phyloP scores from a whole-genome alignment of 2,329 filamentous ascomycete genomes.

The Diaporthe humulicola region DNA sequence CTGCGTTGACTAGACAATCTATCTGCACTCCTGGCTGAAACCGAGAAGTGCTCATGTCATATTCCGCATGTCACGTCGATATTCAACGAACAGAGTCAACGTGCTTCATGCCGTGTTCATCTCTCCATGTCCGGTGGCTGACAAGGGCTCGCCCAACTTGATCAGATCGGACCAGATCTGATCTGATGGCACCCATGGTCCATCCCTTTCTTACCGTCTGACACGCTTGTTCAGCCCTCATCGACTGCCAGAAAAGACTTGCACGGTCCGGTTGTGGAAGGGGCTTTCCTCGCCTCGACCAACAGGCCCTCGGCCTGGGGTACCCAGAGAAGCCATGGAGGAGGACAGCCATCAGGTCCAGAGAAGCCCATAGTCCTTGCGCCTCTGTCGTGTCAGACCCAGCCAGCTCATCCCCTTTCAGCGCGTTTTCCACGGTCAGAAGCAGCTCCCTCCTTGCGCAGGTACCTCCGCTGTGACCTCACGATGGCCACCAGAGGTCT shows the following conservation, averaged over 20 bases:
- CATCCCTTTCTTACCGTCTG: slow-evolving; percentile 6
- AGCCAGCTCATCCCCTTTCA: background rate
- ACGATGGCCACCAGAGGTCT: slow-evolving; percentile 15
- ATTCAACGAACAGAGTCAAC: background rate
- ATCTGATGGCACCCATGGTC: background rate
- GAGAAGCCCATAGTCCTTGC: background rate
- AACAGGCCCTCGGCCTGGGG: background rate
- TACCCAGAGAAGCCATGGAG: background rate
- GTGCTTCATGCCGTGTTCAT: background rate
- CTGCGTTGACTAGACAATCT: background rate
- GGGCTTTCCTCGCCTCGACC: background rate
- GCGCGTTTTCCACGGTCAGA: background rate
- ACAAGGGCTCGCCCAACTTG: slow-evolving; percentile 9
- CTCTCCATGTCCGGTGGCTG: slow-evolving; percentile 10
- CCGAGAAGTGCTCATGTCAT: slow-evolving; percentile 20
- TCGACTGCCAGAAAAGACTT: background rate
- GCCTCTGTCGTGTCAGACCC: background rate
- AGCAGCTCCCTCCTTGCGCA: background rate
- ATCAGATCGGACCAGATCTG: slow-evolving; percentile 26
- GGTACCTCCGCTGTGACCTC: background rate
- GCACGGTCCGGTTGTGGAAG: background rate
- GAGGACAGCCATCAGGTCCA: background rate
- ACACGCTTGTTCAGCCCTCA: background rate
- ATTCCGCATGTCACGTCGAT: slow-evolving; percentile 5
- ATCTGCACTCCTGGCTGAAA: slow-evolving; percentile 28